Percentiles rank a stretch among this genome's conserved stretches.
These are phyloP conservation scores for Striga asiatica DNA, from an alignment of 257 asterid genomes.

Conservation along the genomic window DNA sequence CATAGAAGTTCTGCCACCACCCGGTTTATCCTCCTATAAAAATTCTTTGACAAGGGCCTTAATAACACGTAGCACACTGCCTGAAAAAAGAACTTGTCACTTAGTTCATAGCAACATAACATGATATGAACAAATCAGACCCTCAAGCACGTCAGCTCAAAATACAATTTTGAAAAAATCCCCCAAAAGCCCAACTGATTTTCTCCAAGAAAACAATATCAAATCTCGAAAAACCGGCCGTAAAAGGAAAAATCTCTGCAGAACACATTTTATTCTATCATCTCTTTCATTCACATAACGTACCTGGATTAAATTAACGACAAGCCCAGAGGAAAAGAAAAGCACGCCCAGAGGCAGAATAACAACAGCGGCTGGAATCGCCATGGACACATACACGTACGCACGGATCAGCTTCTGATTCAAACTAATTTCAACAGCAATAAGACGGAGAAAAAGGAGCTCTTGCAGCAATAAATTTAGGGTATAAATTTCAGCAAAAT, in stretches of 20 bases:
- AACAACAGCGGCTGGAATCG: conserved; percentile 66
- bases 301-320: conserved; percentile 71
- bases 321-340: conserved; percentile 77
- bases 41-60: conserved; percentile 75
- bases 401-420: conserved; percentile 5
- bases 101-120: conserved; percentile 11
- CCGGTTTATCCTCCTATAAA: conserved; percentile 70
- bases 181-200: conserved; percentile 1
- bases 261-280: not conserved
- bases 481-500: conserved; percentile 6
- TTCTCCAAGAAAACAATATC: not conserved
- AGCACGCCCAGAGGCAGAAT: conserved; percentile 76
- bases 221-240: conserved; percentile 9
- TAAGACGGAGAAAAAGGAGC: not conserved
- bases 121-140: not conserved
- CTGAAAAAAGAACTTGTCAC: conserved; percentile 26
- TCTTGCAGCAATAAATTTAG: conserved; percentile 7
- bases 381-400: conserved; percentile 23
- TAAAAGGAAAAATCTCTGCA: not conserved
- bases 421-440: conserved; percentile 5
- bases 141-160: not conserved
- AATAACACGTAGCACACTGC: conserved; percentile 53
- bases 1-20: conserved; percentile 69
- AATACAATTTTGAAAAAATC: not conserved
- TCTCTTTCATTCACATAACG: not conserved